Evolutionary conservation across 805 yeast species (phyloP).

Genomic region (Candida tallmaniae): DNA sequence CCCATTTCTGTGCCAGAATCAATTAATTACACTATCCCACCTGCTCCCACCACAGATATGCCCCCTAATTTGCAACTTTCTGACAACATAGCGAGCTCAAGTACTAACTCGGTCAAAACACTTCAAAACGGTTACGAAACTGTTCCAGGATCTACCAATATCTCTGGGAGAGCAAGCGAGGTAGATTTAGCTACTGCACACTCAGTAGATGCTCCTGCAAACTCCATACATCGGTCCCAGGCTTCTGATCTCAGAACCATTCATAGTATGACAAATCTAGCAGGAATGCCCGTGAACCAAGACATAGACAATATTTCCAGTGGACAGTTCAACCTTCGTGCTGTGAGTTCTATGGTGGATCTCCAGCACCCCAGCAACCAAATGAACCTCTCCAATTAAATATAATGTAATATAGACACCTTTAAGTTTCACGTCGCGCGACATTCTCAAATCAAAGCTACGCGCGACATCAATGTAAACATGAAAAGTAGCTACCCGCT

Average conservation of each 20-base stretch:
- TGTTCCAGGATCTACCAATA: conserved; percentile 5
- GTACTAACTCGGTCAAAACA: conserved; percentile 4
- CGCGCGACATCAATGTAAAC: no score
- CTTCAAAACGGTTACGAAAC: conserved; percentile 11
- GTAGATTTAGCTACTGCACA: conserved; percentile 20
- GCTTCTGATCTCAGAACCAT: conserved; percentile 19
- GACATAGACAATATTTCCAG: conserved; percentile 5
- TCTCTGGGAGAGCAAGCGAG: conserved; percentile 21
- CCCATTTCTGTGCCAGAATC: not conserved
- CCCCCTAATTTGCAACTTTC: conserved; percentile 4
- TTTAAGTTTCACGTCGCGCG: not conserved
- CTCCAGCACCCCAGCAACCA: conserved; percentile 13
- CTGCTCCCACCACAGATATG: conserved; percentile 7
- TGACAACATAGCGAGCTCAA: conserved; percentile 5
- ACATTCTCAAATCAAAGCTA: no score
- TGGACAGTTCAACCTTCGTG: conserved; percentile 15
- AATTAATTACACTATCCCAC: conserved; percentile 1
- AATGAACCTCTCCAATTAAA: conserved; percentile 6
- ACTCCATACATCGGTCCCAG: conserved; percentile 2
- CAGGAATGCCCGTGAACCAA: conserved; percentile 11
- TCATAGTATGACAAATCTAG: conserved; percentile 25
- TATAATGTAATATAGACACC: not conserved
- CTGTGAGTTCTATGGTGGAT: conserved; percentile 31
- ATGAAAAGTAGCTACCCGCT: no score
- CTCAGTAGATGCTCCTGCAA: conserved; percentile 1